Base-by-base conservation (phyloP, 225 moss, liverwort and hornwort species). In the Polytrichum commune region DNA sequence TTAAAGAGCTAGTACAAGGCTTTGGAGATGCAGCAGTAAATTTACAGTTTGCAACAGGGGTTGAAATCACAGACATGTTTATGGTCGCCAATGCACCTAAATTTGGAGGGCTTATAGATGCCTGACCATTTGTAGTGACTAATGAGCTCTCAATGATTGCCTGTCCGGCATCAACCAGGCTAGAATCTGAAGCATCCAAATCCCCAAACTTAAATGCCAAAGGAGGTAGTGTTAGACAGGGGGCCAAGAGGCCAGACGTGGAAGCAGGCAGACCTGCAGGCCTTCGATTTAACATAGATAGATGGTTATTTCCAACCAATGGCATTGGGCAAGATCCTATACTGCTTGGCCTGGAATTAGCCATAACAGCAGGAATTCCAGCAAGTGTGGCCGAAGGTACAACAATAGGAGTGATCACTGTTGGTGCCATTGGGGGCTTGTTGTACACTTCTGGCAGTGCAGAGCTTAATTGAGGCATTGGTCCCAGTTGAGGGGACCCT, bases 121-220 rank as follows among this genome's bases (percentile, higher is more conserved):
- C 74, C 55, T 88, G 74, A 55, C 90, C 90, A 55, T 86, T 91
- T 62, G 77, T 74, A 65, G 73, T 20, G 29, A 70, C 64, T 57
- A 71, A 33, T 32, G 77, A 56, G 30, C 73, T 89, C 64, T 88
- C 82, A 60, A 82, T 71, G 53, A 76, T 22, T 57, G 76, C n/a
- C 32, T 83, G 83, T 67, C 58, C 74, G 18, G 72, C 67, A 54
- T 83, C 72, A 53, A 58, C 62, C 62, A 81, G 72, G 71, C 27
- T 64, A 27, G 90, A 80, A 63, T 87, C 87, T 62, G 95, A 83
- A 68, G 85, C 75, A 76, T 98, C 97, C 65, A 98, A 85, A 76
- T 94, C 97, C 71, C 97, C 97, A 75, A 98, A 98, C 80, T 91
- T 91, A 60, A 94, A 84, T 53, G 73, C 86, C 54, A 77, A 6